Conservation (phyloP, 2,329 filamentous ascomycete genomes). For the Trichoderma citrinoviride region DNA sequence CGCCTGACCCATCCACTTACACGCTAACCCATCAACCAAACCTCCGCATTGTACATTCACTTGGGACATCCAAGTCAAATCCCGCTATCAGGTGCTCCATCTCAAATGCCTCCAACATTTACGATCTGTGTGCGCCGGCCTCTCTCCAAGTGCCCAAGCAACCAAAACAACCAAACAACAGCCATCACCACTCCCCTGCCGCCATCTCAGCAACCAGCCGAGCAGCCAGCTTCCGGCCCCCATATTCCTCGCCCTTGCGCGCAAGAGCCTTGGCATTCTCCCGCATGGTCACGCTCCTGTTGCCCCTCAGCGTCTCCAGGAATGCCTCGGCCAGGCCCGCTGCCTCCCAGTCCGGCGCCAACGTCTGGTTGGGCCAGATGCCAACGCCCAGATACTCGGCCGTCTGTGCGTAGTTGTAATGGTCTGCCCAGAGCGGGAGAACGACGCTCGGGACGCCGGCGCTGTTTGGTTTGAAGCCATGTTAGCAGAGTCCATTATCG, state of each 20-base stretch:
- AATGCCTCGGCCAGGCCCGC: constrained; percentile 31
- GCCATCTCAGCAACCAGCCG: constrained; percentile 13
- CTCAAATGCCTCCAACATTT: background rate
- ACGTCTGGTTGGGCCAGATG: constrained; percentile 37
- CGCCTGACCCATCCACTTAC: background rate
- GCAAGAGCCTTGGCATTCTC: constrained; percentile 27
- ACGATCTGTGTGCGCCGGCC: too few relatives aligned
- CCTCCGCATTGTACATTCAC: background rate
- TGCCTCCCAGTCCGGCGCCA: constrained; percentile 34
- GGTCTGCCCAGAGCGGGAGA: constrained; percentile 47
- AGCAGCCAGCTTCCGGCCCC: constrained; percentile 20
- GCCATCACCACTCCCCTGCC: background rate
- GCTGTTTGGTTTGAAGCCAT: constrained; percentile 27
- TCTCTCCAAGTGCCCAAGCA: too few relatives aligned
- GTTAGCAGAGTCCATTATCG: background rate
- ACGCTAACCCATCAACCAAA: too few relatives aligned
- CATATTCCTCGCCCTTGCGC: constrained; percentile 11
- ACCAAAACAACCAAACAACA: background rate
- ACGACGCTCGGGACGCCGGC: constrained; percentile 46
- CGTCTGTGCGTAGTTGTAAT: constrained; percentile 44
- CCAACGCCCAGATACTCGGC: constrained; percentile 45
- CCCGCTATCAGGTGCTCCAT: background rate
- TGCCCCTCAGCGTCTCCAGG: constrained; percentile 25
- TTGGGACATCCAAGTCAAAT: background rate
- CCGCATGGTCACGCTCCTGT: constrained; percentile 21